A percentile compares a stretch with the other conserved stretches of the same genome.
Evolutionary conservation across 2,329 filamentous ascomycete genomes (phyloP).

Genomic region (Chrysoporthe deuterocubensis): DNA sequence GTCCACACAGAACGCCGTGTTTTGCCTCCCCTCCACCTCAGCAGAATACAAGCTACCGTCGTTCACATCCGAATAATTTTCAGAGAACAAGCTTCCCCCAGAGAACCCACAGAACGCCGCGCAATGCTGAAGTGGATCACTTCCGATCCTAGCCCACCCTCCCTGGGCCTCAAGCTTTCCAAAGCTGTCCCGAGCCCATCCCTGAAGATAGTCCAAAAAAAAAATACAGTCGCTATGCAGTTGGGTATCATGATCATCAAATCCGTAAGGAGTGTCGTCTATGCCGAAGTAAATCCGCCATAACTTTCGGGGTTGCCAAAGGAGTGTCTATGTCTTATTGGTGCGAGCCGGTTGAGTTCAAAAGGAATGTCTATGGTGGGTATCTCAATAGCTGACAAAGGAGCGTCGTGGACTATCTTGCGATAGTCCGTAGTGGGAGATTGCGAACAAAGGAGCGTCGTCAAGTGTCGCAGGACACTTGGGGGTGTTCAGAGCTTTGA

Average conservation of each 20-base stretch:
- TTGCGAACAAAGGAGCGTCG: slow-evolving; percentile 37
- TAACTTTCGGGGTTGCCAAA: slow-evolving; percentile 38
- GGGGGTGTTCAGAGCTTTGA: slow-evolving; percentile 34
- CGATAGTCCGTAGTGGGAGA: slow-evolving; percentile 32
- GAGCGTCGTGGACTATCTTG: slow-evolving; percentile 36
- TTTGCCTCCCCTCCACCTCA: neutral
- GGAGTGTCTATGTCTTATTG: slow-evolving; percentile 40
- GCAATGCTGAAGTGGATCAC: slow-evolving; percentile 25
- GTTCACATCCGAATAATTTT: slow-evolving; percentile 1
- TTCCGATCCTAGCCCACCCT: slow-evolving; percentile 8
- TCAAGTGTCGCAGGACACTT: slow-evolving; percentile 39
- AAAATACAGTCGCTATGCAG: slow-evolving; percentile 60
- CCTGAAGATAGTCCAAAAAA: slow-evolving; percentile 20
- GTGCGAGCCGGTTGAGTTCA: slow-evolving; percentile 35
- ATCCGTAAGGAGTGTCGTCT: slow-evolving; percentile 52
- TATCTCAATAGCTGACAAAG: slow-evolving; percentile 41
- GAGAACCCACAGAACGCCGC: slow-evolving; percentile 24
- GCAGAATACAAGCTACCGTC: slow-evolving; percentile 16
- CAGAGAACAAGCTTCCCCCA: neutral
- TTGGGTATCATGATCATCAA: slow-evolving; percentile 50
- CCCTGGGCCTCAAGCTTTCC: slow-evolving; percentile 15
- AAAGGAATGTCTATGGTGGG: slow-evolving; percentile 53
- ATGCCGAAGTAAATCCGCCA: slow-evolving; percentile 42
- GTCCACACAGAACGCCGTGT: slow-evolving; percentile 22
- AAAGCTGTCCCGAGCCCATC: neutral